Evolutionary conservation across 2,329 filamentous ascomycete genomes (phyloP), one percentile per base, ranked within the genome.

Genomic region (Monilinia aucupariae): DNA sequence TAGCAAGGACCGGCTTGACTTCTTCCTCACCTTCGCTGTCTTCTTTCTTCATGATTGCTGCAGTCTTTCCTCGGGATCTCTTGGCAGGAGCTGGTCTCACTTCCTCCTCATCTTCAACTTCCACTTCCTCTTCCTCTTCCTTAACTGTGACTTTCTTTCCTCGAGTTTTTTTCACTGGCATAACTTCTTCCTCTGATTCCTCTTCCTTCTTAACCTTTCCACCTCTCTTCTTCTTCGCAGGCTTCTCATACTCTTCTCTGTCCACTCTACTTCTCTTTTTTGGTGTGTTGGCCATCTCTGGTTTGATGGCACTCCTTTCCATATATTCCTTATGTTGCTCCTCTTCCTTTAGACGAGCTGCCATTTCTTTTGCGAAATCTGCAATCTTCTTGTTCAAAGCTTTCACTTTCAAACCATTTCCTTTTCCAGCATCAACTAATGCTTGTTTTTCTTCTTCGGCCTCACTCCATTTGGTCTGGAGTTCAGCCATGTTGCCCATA

Each of bases 141-240:
- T 63, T 64, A 4, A 51, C 27, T 13, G 1, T 27, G 17, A 43
- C 12, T 27, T 56, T 61, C 41, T 17, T 59, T 25, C 51, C 60
- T 15, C 60, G 37, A 41, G 4, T n/a, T 49, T 30, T 79, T 22
- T 75, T 70, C 47, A 74, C 72, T 13, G 70, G 68, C 63, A 75
- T 75, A 9, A 45, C 56, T 17, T 50, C 56, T 15, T 59, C 55
- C 4, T 49, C 39, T 0, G 59, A 62, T 17, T 56, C 47, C 17
- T 63, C 62, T 39, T 56, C 58, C 39, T 61, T 61, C 48, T 61
- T 61, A 25, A 54, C 39, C 7, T 59, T 62, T 20, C 52, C 54
- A n/a, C 30, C 25, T 45, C 49, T 25, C 30, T 32, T 61, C 49
- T 61, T 61, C 39, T 60, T 63, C 1, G 41, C 39, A 9, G 62